Base-by-base conservation (phyloP, 371 early-diverging fungal species). In the Zychaea mexicana region DNA sequence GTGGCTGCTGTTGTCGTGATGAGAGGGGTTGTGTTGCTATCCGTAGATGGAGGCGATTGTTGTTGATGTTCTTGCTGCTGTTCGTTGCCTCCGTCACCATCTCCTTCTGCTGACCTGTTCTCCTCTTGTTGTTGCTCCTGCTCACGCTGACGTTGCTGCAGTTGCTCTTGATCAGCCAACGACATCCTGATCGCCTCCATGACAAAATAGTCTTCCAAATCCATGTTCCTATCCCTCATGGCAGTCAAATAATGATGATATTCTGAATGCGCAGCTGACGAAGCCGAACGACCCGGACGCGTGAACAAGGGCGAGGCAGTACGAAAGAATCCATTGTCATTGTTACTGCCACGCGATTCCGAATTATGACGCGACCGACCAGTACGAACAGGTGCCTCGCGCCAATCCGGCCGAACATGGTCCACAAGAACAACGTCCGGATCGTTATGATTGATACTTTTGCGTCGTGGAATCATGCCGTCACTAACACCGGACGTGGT, bases 181-280 rank as follows among this genome's bases (percentile, higher is more conserved):
- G 90, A 90, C 58, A 83, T 76, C 24, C 95, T 77, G 52, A 96
- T 90, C 0, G 96, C 96, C 72, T 96, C 94, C 87, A 94, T 88
- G 0, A 96, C 77, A 94, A 96, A 88, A 71, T 92, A 72, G 67
- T 96, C 96, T 61, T 96, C 96, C 30, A 96, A 62, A 65, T 95
- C 94, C 61, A 83, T 88, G 62, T 85, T 92, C 84, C 87, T 88
- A 30, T 54, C 31, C 31, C 55, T 10, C 55, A 54, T 54, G 9
- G 55, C 30, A 19, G 67, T 73, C 87, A 70, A 73, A 77, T 85
- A 87, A 21, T 79, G 79, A 36, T 74, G 74, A 56, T 91, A 88
- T 62, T 90, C 88, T 2, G 70, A 72, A 15, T 72, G 70, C 3
- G 70, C 74, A 21, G 81, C 73, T 24, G 78, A 72, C 15, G 74